Evolutionary conservation across 225 moss, liverwort and hornwort genomes (phyloP).

Genomic region (Lunularia cruciata): DNA sequence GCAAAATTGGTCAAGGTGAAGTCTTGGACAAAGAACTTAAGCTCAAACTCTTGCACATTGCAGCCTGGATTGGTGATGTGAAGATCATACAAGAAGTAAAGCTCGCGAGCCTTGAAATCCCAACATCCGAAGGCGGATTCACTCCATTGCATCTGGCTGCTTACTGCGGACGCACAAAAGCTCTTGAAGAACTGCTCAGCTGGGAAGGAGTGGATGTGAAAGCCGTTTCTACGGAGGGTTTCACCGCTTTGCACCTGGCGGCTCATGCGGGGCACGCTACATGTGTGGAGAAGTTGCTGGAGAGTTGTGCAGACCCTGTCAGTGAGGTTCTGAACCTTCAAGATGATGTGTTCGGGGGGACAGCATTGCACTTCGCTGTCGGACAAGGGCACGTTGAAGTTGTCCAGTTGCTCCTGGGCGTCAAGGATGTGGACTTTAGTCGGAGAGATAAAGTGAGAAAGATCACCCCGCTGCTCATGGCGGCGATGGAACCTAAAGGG

Average conservation of each 20-base stretch:
- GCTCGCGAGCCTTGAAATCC: neutral
- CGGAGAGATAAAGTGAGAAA: constrained; percentile 5
- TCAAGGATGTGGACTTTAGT: neutral
- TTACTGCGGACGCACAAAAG: neutral
- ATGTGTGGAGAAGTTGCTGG: neutral
- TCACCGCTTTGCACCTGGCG: neutral
- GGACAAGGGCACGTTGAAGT: neutral
- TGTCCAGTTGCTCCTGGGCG: neutral
- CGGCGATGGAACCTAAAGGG: neutral
- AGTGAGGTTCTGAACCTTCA: neutral
- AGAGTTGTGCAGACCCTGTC: neutral
- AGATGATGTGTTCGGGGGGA: neutral
- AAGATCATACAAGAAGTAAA: neutral
- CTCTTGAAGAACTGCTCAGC: neutral
- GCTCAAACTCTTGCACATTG: neutral
- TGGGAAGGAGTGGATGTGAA: neutral
- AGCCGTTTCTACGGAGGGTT: neutral
- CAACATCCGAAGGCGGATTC: neutral
- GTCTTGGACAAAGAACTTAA: neutral
- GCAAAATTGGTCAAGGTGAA: too few species aligned
- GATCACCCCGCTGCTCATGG: constrained; percentile 18
- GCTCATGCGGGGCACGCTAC: neutral
- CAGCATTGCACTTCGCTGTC: neutral
- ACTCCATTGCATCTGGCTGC: constrained; percentile 2
- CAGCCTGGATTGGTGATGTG: neutral